Conservation (phyloP, 2,329 filamentous ascomycete genomes). For the Phaeosphaeriaceae sp. region DNA sequence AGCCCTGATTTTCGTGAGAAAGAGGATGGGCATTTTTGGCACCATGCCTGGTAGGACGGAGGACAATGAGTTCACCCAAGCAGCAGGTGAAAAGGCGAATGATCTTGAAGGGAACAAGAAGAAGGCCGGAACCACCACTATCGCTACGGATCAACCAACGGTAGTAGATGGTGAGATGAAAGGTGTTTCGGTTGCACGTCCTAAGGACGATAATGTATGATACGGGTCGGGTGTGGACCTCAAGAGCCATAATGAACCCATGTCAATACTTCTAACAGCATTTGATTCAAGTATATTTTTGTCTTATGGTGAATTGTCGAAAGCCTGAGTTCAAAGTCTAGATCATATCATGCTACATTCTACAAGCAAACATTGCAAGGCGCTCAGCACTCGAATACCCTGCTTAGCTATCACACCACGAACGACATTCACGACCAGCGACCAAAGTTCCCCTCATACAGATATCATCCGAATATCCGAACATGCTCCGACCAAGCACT, state of each 20-base stretch:
- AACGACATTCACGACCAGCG: too few species aligned
- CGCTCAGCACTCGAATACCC: too few species aligned
- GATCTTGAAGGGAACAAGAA: neutral
- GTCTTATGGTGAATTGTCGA: too few species aligned
- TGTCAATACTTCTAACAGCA: too few species aligned
- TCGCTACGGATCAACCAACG: neutral
- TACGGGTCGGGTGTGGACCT: neutral
- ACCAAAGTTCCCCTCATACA: too few species aligned
- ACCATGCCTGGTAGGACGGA: slow-evolving; percentile 23
- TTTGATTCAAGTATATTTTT: too few species aligned
- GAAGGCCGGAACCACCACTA: neutral
- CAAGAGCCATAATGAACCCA: too few species aligned
- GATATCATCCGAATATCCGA: neutral
- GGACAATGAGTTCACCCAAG: slow-evolving; percentile 34
- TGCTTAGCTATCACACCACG: too few species aligned
- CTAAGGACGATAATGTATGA: neutral
- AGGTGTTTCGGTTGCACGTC: neutral
- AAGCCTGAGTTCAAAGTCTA: too few species aligned
- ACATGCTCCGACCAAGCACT: neutral
- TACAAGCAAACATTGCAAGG: too few species aligned
- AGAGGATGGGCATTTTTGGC: slow-evolving; percentile 25
- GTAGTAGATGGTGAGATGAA: neutral
- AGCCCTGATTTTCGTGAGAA: slow-evolving; percentile 26
- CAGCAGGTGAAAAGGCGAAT: slow-evolving; percentile 4
- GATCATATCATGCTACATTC: too few species aligned